Conservation (phyloP, 2,329 filamentous ascomycete genomes). For the Aphanocladium album region DNA sequence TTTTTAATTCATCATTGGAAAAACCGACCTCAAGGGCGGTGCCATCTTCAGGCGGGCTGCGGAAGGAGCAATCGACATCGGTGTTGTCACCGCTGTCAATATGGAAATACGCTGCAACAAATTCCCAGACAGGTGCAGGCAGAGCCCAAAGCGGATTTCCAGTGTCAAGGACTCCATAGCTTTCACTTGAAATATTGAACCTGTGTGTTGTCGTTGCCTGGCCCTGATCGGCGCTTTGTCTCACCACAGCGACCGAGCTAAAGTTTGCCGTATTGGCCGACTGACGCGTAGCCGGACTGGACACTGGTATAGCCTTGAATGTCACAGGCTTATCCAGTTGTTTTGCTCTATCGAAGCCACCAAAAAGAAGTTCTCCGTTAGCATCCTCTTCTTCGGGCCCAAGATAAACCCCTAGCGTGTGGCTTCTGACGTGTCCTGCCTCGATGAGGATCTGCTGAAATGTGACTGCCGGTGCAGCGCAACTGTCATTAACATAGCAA, state of each 20-base stretch:
- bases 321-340: background rate
- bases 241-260: background rate
- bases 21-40: background rate
- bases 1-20: background rate
- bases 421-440: background rate
- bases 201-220: background rate
- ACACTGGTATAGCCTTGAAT: background rate
- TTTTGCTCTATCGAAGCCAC: background rate
- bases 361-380: background rate
- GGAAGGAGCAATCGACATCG: background rate
- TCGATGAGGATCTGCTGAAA: background rate
- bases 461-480: background rate
- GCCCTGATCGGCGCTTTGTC: background rate
- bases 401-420: background rate
- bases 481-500: background rate
- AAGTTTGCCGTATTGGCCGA: background rate
- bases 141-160: background rate
- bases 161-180: background rate
- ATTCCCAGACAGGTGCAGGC: background rate
- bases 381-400: background rate
- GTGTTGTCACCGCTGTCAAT: background rate
- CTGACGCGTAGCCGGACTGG: background rate
- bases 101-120: background rate
- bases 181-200: background rate
- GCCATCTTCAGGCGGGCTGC: background rate